Evolutionary conservation across 352 stramenopile genomes (phyloP).

Genomic region (Phytophthora multivora): DNA sequence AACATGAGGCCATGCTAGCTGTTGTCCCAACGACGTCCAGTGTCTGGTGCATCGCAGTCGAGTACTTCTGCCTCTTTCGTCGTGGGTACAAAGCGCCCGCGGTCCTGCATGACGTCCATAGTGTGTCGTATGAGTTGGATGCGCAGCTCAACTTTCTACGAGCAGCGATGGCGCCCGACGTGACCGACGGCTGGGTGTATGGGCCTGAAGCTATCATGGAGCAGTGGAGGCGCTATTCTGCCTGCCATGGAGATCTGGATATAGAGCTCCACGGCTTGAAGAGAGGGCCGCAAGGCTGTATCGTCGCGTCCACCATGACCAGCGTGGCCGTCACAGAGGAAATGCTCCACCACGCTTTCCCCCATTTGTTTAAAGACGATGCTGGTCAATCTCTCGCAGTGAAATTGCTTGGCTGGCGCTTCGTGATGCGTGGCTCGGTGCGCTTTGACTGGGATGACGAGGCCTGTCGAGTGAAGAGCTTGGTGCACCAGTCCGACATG

Average conservation of each 20-base stretch:
- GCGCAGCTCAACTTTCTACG: neutral
- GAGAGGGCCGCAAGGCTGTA: neutral
- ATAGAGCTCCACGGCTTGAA: constrained; percentile 16
- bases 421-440: neutral
- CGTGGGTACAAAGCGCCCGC: neutral
- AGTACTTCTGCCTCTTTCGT: constrained; percentile 5
- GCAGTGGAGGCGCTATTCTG: constrained; percentile 21
- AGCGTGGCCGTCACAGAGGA: constrained; percentile 18
- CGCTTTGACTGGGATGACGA: constrained; percentile 3
- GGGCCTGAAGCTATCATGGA: constrained; percentile 18
- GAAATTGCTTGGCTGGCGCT: neutral
- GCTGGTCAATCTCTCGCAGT: neutral
- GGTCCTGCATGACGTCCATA: neutral
- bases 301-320: constrained; percentile 3
- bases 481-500: constrained; percentile 2
- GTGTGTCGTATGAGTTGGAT: neutral
- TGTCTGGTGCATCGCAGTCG: constrained; percentile 3
- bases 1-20: neutral
- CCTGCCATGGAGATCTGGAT: constrained; percentile 14
- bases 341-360: constrained; percentile 20
- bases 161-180: constrained; percentile 7
- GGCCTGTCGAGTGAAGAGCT: neutral
- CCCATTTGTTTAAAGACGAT: constrained; percentile 4
- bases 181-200: constrained; percentile 5
- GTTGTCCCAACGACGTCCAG: neutral